Percentiles rank a stretch among this genome's conserved stretches.
phyloP scores from a whole-genome alignment of 2,329 filamentous ascomycete species.

The Pyrenophora seminiperda region DNA sequence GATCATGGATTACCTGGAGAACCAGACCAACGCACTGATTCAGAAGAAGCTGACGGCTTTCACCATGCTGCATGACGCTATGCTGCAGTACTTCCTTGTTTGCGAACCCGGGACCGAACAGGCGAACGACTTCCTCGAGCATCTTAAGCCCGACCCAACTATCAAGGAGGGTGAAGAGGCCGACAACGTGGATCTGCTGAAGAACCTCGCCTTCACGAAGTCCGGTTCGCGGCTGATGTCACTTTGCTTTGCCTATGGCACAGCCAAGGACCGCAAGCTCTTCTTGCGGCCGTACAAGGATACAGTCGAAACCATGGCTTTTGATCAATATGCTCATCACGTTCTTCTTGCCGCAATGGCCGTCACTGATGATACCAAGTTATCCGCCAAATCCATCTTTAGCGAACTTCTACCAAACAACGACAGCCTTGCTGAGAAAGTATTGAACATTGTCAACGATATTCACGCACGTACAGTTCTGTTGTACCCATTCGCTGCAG shows the following conservation, averaged over 20 bases:
- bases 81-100: constrained; percentile 94
- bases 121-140: constrained; percentile 83
- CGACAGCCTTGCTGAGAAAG: constrained; percentile 63
- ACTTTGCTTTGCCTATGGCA: constrained; percentile 80
- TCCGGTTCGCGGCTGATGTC: constrained; percentile 83
- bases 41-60: constrained; percentile 98
- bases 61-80: constrained; percentile 96
- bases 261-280: constrained; percentile 89
- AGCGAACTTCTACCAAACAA: constrained; percentile 72
- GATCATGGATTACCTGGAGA: constrained; percentile 83
- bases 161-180: constrained; percentile 59
- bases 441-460: constrained; percentile 69
- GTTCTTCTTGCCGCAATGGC: constrained; percentile 87
- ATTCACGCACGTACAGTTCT: constrained; percentile 69
- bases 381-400: constrained; percentile 84
- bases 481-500: constrained; percentile 77
- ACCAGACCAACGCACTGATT: constrained; percentile 87
- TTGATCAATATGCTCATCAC: constrained; percentile 76
- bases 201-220: constrained; percentile 95
- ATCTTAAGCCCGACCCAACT: constrained; percentile 88
- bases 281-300: constrained; percentile 90
- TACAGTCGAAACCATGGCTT: constrained; percentile 82
- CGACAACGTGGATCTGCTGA: constrained; percentile 69
- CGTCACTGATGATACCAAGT: constrained; percentile 90
- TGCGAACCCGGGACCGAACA: constrained; percentile 78